These are phyloP conservation scores for Russula earlei DNA, from an alignment of 768 basidiomycete species.

Conservation along the genomic window DNA sequence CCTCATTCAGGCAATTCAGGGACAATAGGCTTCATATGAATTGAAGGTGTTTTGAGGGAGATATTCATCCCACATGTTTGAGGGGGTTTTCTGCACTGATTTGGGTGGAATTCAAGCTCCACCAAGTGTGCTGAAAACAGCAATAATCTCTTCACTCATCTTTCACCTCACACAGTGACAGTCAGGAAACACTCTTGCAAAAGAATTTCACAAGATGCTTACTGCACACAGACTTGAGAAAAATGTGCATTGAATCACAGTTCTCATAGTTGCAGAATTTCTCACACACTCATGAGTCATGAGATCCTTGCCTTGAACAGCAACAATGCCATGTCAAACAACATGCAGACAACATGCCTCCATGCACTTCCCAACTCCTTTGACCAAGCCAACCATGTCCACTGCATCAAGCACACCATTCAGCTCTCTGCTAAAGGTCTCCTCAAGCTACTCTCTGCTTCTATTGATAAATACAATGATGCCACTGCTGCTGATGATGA, in stretches of 20 bases:
- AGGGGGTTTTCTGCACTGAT: too few relatives aligned
- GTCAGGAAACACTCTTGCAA: constrained; percentile 25
- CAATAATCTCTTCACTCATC: too few relatives aligned
- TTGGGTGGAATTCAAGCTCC: too few relatives aligned
- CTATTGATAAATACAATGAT: not conserved
- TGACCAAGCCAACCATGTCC: not conserved
- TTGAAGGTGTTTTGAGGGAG: too few relatives aligned
- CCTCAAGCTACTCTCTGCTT: not conserved
- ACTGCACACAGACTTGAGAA: constrained; percentile 23
- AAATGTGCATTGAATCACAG: constrained; percentile 26
- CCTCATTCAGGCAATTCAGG: too few relatives aligned
- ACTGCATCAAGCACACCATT: not conserved
- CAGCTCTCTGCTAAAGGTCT: not conserved
- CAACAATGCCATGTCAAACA: constrained; percentile 27
- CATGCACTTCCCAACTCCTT: constrained; percentile 29
- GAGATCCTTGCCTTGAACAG: constrained; percentile 28
- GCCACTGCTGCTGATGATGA: not conserved
- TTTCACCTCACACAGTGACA: constrained; percentile 24
- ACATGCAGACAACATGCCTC: not conserved
- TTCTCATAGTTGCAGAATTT: too few relatives aligned
- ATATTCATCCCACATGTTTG: too few relatives aligned
- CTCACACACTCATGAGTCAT: too few relatives aligned
- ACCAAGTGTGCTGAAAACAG: too few relatives aligned
- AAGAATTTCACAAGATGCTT: constrained; percentile 22
- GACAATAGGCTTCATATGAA: too few relatives aligned